Conservation (phyloP, 2,329 filamentous ascomycete species). For the Bipolaris oryzae region DNA sequence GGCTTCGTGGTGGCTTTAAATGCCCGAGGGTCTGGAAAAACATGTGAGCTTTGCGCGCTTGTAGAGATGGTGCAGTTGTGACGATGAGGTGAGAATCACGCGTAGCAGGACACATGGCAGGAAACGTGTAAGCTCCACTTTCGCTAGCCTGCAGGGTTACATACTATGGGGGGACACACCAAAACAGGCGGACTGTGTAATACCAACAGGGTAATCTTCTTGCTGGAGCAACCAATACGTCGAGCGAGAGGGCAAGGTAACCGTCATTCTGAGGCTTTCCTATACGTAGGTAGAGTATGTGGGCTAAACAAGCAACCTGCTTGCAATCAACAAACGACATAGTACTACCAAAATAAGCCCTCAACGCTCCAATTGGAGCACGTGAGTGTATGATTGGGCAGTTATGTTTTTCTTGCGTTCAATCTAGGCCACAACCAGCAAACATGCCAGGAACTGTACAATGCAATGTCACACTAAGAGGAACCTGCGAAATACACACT, state of each 20-base stretch:
- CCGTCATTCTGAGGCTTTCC: background rate
- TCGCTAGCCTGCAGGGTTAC: slow-evolving; percentile 10
- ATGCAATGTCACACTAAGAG: background rate
- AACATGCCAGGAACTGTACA: slow-evolving; percentile 4
- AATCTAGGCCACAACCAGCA: slow-evolving; percentile 2
- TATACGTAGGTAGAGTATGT: background rate
- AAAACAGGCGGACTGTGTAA: slow-evolving; percentile 8
- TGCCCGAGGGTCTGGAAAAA: slow-evolving; percentile 2
- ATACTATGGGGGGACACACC: slow-evolving; percentile 10
- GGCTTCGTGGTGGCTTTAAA: slow-evolving; percentile 22
- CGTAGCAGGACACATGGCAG: slow-evolving; percentile 15
- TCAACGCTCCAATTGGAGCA: background rate
- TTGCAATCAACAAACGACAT: background rate
- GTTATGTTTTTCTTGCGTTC: slow-evolving; percentile 4
- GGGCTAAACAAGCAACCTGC: background rate
- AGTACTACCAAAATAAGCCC: background rate
- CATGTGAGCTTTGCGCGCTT: slow-evolving; percentile 4
- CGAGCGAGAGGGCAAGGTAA: background rate
- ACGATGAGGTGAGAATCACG: slow-evolving; percentile 17
- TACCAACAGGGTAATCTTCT: background rate
- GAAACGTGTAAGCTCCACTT: slow-evolving; percentile 14
- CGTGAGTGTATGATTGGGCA: background rate
- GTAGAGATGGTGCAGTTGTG: slow-evolving; percentile 6
- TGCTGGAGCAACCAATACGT: slow-evolving; percentile 9
- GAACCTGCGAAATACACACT: background rate